Evolutionary conservation across 2,329 filamentous ascomycete species (phyloP).

Genomic region (Hypomyces perniciosus): DNA sequence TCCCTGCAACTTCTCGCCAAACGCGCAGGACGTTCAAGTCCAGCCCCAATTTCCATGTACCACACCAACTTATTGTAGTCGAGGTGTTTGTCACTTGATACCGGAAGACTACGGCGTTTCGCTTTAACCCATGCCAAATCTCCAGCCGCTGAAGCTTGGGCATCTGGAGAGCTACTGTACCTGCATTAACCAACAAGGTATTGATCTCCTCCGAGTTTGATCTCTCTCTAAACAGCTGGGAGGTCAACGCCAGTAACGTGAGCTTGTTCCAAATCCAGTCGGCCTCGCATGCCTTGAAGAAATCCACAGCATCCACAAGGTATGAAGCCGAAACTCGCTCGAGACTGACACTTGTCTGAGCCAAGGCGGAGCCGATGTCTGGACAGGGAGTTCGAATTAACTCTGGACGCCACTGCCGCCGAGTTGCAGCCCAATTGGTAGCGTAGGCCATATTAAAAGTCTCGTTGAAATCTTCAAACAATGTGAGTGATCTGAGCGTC

Average conservation of each 20-base stretch:
- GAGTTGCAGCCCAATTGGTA: not conserved
- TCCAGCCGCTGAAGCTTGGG: not conserved
- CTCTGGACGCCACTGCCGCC: not conserved
- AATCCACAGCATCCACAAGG: not conserved
- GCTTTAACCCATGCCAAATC: not conserved
- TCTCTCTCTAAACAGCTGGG: not conserved
- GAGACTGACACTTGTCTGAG: not conserved
- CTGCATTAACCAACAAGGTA: not conserved
- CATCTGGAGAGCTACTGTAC: not conserved
- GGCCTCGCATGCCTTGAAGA: not conserved
- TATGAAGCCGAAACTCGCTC: not conserved
- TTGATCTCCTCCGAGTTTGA: not conserved
- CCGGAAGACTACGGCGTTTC: not conserved
- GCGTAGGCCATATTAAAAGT: not conserved
- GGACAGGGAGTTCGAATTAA: not conserved
- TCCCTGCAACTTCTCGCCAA: not conserved
- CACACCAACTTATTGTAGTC: not conserved
- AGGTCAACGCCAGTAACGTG: not conserved
- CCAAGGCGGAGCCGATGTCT: not conserved
- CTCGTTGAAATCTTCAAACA: conserved; percentile 2
- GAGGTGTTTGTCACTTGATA: not conserved
- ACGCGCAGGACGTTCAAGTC: not conserved
- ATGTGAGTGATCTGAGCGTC: not conserved
- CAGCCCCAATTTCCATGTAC: not conserved
- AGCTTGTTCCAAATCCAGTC: not conserved